Base-by-base conservation (phyloP, 805 yeast genomes). In the Starmera dryadoides region DNA sequence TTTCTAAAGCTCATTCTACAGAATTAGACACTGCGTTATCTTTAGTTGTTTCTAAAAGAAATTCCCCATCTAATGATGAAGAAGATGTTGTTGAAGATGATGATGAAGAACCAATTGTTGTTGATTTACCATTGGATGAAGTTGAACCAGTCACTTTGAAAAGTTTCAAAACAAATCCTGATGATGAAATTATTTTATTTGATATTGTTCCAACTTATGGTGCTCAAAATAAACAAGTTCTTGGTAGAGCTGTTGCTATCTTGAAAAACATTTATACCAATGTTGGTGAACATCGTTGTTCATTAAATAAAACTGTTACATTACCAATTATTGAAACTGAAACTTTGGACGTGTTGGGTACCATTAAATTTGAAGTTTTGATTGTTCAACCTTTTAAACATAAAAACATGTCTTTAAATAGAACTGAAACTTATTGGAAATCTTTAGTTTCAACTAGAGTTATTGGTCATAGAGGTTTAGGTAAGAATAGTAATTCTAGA, bases 401-500 rank as follows among this genome's bases (percentile, higher is more conserved):
- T 56, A 78, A 79, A 8, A 71, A 74, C 31, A 76, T 82, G 79
- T 71, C 73, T 10, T 62, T 82, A n/a, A 69, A 48, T 26, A 66
- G 83, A 49, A 74, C 86, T 1, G 83, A 85, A 38, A 81, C 93
- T 2, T 89, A 88, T 62, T 91, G 97, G 97, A 86, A 84, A 53
- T 86, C 93, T 12, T 66, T 87, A 39, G 88, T 85, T 4, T 75
- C 91, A 0, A 86, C 96, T 1, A 71, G 96, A 43, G 95, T 91
- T 20, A 91, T 91, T 62, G 98, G 98, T 2, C 98, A 91, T 60
- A 75, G 98, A 53, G 98, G 98, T 5, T 68, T 87, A 46, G 98
- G 98, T 48, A 89, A 88, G 66, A 91, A 91, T 62, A 71, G 75
- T 37, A 71, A 79, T 41, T 72, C 73, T 33, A 72, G 81, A 35